Evolutionary conservation across 1,284 basidiomycete genomes (phyloP), one percentile per base, ranked within the genome.

Genomic region (Ustilago bromivora): DNA sequence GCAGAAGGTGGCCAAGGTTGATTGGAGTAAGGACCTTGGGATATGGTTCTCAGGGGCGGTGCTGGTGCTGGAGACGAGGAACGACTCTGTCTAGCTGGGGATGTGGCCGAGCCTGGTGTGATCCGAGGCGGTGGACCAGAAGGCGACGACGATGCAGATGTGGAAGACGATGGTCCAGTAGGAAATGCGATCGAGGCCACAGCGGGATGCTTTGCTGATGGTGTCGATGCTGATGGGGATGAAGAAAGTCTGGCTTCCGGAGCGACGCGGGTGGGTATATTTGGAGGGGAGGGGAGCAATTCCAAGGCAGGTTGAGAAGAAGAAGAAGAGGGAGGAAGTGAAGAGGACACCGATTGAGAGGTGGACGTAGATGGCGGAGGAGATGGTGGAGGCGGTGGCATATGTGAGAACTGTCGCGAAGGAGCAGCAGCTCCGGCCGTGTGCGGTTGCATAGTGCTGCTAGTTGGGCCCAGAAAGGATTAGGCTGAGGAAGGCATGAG

Each of bases 41-140:
- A 68, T 34, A 77, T 61, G 10, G 70, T 69, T 12, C 75, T 66
- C 12, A 77, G 64, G 5, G 63, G 66, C 17, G 71, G 75, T 9
- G 70, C 61, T n/a, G 70, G 70, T 36, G 66, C 64, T 9, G 70
- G 70, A n/a, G 75, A 73, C 11, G 74, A 69, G 13, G 65, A 61
- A 31, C 69, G 74, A 28, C 74, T 76, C 19, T 65, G 62, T 35
- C 63, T 47, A 36, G 53, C 31, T 4, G 66, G 64, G 9, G 75
- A 66, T 17, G 70, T 35, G 2, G 66, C 36, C 8, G 65, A 73
- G 12, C 51, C 32, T n/a, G 71, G 56, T 11, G 23, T 10, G n/a
- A 38, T 66, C 35, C 32, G 54, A 17, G 54, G 47, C 4, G 38
- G 35, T 31, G 63, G 34, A 2, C 55, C 53, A 13, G 35, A 9